These are phyloP conservation scores for Xylariaceae sp. DNA, from an alignment of 2,329 filamentous ascomycete species.

Conservation along the genomic window DNA sequence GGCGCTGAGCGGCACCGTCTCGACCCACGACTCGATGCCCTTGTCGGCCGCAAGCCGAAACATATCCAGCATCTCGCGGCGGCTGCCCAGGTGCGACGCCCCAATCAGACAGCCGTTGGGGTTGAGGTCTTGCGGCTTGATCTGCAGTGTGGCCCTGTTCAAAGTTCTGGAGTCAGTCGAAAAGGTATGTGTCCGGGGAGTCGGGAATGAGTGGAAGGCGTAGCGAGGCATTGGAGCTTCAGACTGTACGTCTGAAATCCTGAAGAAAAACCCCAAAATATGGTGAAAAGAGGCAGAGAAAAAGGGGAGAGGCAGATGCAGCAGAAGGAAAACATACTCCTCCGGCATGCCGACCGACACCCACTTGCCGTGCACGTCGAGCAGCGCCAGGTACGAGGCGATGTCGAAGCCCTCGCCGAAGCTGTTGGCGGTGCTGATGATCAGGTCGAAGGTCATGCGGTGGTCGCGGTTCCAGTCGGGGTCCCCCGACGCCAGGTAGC, in stretches of 20 bases:
- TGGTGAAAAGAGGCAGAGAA: too few relatives aligned
- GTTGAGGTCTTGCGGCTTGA: conserved; percentile 69
- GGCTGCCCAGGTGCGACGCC: conserved; percentile 62
- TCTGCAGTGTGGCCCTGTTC: conserved; percentile 59
- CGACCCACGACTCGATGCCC: conserved; percentile 62
- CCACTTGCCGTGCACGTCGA: conserved; percentile 77
- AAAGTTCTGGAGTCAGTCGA: too few relatives aligned
- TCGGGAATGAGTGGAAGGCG: too few relatives aligned
- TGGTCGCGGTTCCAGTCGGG: conserved; percentile 50
- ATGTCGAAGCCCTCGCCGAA: conserved; percentile 62
- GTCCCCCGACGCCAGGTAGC: conserved; percentile 51
- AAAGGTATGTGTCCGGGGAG: too few relatives aligned
- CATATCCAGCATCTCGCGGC: conserved; percentile 65
- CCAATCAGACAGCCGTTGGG: conserved; percentile 68
- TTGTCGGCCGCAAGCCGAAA: conserved; percentile 63
- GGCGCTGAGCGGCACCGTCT: conserved; percentile 66
- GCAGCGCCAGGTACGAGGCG: conserved; percentile 63
- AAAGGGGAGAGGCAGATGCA: too few relatives aligned
- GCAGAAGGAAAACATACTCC: too few relatives aligned
- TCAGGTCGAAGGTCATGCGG: conserved; percentile 63
- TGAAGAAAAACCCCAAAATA: too few relatives aligned
- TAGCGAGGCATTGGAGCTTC: too few relatives aligned
- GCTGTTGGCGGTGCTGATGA: conserved; percentile 66
- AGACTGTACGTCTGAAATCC: too few relatives aligned
- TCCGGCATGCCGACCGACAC: conserved; percentile 75